Evolutionary conservation across 2,329 filamentous ascomycete species (phyloP).

Genomic region (Fusarium armeniacum): DNA sequence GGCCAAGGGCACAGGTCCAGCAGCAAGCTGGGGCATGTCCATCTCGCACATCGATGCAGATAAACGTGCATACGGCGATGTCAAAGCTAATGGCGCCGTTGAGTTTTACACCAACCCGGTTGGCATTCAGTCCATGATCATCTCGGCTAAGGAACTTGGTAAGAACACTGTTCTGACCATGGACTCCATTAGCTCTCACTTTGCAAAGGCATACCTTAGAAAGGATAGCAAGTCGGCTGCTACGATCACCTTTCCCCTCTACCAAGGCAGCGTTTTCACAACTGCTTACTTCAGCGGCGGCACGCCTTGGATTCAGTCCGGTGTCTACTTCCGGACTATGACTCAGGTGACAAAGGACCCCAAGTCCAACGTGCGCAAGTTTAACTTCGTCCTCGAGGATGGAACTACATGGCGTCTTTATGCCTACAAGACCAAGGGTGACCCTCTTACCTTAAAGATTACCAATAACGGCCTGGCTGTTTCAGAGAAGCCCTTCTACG

Average conservation of each 20-base stretch:
- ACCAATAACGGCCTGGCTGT: slow-evolving; percentile 75
- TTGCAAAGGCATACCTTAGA: slow-evolving; percentile 76
- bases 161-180: slow-evolving; percentile 68
- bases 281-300: slow-evolving; percentile 81
- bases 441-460: slow-evolving; percentile 76
- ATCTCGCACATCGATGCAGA: slow-evolving; percentile 79
- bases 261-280: slow-evolving; percentile 91
- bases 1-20: slow-evolving; percentile 72
- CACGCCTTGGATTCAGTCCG: slow-evolving; percentile 80
- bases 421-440: slow-evolving; percentile 70
- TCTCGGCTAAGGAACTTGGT: slow-evolving; percentile 83
- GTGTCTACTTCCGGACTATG: slow-evolving; percentile 79
- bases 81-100: slow-evolving; percentile 68
- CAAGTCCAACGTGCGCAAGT: slow-evolving; percentile 79
- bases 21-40: slow-evolving; percentile 81
- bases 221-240: slow-evolving; percentile 66
- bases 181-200: slow-evolving; percentile 70
- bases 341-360: slow-evolving; percentile 68
- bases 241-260: slow-evolving; percentile 81
- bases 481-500: slow-evolving; percentile 77
- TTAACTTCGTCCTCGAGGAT: slow-evolving; percentile 79
- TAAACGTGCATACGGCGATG: slow-evolving; percentile 76
- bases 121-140: slow-evolving; percentile 82
- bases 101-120: slow-evolving; percentile 85
- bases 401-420: slow-evolving; percentile 85